Base-by-base conservation (phyloP, 2,329 filamentous ascomycete genomes). In the Apiospora sp. region DNA sequence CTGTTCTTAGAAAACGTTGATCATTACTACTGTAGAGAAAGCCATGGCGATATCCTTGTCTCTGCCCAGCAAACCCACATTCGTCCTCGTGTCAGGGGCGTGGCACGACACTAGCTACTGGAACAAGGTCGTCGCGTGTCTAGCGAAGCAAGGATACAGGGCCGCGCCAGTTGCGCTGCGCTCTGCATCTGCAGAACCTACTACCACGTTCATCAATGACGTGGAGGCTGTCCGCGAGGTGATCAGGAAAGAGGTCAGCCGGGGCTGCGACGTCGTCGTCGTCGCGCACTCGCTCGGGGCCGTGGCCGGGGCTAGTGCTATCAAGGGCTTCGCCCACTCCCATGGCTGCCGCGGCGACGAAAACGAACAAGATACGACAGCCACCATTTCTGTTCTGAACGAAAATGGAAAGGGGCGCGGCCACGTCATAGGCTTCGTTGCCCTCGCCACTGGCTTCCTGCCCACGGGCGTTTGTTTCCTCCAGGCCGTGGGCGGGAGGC, bases 191-290 rank as follows among this genome's bases (percentile, higher is more conserved):
- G 76, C 74, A 4, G 77, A 83, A 75, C 81, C 79, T 1, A 69
- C 75, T 1, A 80, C 82, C 1, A 84, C 81, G 16, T 85, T 85
- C 77, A 79, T 80, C 37, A 81, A 84, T 70, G 85, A 87, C 71
- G 74, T 87, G 48, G 78, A 84, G 4, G 83, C 78, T 4, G 81
- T 82, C 7, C 82, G 81, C 12, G 76, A 79, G 1, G 79, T 79
- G 0, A 84, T 87, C 16, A 54, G 73, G 1, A 71, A 68, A 4
- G 83, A 87, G 68, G 84, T 79, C 0, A 8, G 0, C 7, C 34
- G 14, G 22, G 22, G 49, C 19, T 22, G 68, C 22, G 34, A 70
- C 34, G 68, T 70, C 3, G 68, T 70, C 30, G 48, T 70, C 10
- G 68, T 30, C 10, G 48, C 46, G 22, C 68, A 70, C 14, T 70